Percentiles rank a stretch among this genome's conserved stretches.
These are phyloP conservation scores for Neurospora cerealis DNA, from an alignment of 495 filamentous ascomycete species.

Conservation along the genomic window DNA sequence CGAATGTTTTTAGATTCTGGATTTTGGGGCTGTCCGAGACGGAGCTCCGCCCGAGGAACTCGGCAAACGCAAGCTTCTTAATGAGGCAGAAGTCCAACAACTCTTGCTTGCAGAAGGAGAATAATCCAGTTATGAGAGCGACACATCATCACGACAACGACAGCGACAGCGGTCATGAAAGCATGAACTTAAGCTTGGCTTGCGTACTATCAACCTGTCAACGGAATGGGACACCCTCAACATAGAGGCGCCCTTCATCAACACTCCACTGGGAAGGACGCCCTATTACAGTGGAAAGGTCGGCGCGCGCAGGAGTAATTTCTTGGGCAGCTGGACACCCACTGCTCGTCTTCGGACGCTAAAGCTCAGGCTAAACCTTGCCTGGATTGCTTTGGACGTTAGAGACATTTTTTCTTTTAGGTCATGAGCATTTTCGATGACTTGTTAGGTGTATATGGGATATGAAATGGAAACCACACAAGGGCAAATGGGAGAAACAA, in stretches of 20 bases:
- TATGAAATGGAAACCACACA: neutral
- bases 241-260: neutral
- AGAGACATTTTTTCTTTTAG: neutral
- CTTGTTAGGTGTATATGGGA: neutral
- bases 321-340: neutral
- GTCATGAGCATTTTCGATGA: neutral
- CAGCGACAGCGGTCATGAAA: neutral
- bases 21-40: conserved; percentile 84
- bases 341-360: neutral
- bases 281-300: neutral
- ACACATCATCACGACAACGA: neutral
- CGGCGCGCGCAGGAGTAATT: neutral
- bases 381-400: neutral
- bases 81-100: conserved; percentile 44
- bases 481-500: neutral
- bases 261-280: neutral
- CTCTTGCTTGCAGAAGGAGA: conserved; percentile 33
- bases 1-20: conserved; percentile 51
- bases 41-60: conserved; percentile 65
- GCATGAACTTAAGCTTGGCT: neutral
- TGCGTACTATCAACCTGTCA: neutral
- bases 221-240: neutral
- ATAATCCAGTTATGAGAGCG: neutral
- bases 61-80: conserved; percentile 72
- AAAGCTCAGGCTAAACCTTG: neutral